phyloP scores from a whole-genome alignment of 768 basidiomycete species.

The Phaeotremella fagi region DNA sequence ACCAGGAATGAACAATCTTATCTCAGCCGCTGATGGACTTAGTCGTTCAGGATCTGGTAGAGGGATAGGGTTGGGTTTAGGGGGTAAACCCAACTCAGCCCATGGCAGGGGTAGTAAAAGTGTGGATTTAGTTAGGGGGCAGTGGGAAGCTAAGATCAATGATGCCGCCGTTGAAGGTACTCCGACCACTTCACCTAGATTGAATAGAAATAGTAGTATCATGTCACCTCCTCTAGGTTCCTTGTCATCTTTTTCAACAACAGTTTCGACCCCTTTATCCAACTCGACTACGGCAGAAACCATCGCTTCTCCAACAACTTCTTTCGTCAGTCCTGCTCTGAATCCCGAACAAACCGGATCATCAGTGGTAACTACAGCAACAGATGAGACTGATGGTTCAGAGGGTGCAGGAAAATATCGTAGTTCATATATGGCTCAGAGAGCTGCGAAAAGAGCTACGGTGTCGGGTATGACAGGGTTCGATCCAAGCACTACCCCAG shows the following conservation, averaged over 20 bases:
- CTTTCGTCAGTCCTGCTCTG: slow-evolving; percentile 2
- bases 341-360: slow-evolving; percentile 20
- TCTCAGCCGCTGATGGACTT: not conserved
- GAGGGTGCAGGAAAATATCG: slow-evolving; percentile 3
- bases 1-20: slow-evolving; percentile 10
- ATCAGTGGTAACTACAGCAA: slow-evolving; percentile 8
- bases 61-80: slow-evolving; percentile 17
- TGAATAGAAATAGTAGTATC: slow-evolving; percentile 3
- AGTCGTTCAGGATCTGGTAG: slow-evolving; percentile 6
- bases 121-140: slow-evolving; percentile 33
- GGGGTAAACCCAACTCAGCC: slow-evolving; percentile 8
- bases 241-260: not conserved
- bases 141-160: slow-evolving; percentile 38
- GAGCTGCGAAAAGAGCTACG: slow-evolving; percentile 15
- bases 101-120: slow-evolving; percentile 17
- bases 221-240: slow-evolving; percentile 16
- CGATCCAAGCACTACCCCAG: not conserved
- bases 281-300: not conserved
- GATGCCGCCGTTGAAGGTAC: not conserved
- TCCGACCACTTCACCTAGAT: slow-evolving; percentile 11
- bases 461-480: slow-evolving; percentile 5
- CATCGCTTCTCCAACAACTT: not conserved
- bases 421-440: slow-evolving; percentile 19
- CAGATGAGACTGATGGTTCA: slow-evolving; percentile 3
- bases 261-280: not conserved